phyloP scores from a whole-genome alignment of 805 yeast species.

The Grigorovia humatica region DNA sequence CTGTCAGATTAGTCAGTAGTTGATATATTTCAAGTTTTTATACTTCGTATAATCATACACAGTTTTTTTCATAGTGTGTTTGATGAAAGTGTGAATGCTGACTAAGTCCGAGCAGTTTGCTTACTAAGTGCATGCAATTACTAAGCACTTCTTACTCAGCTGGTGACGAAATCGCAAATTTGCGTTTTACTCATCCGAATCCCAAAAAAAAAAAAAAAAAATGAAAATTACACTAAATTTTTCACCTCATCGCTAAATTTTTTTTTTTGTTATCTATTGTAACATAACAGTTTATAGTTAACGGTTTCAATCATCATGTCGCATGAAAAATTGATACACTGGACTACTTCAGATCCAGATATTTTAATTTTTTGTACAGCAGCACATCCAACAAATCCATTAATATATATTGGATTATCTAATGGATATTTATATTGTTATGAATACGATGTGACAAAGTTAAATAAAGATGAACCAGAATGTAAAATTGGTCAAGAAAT shows the following conservation, averaged over 20 bases:
- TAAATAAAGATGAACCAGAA: conserved; percentile 1
- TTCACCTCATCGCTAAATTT: conserved; percentile 2
- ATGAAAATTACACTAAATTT: not conserved
- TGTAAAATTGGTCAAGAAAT: conserved; percentile 3
- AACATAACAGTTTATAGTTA: too few species aligned
- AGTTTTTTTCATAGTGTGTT: not conserved
- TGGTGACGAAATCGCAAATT: too few species aligned
- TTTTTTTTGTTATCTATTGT: too few species aligned
- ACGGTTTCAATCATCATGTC: not conserved
- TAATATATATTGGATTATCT: conserved; percentile 64
- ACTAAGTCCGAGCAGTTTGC: not conserved
- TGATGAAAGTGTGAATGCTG: not conserved
- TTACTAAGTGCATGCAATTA: too few species aligned
- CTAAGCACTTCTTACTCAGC: too few species aligned
- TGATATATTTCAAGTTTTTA: not conserved
- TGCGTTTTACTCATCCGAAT: too few species aligned
- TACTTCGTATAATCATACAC: not conserved
- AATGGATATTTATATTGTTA: conserved; percentile 65
- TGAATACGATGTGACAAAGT: conserved; percentile 35
- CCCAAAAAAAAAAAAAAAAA: not conserved
- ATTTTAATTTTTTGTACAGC: conserved; percentile 61
- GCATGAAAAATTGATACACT: not conserved
- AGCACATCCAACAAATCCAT: conserved; percentile 64
- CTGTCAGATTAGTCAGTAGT: not conserved
- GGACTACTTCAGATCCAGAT: not conserved